These are phyloP conservation scores for Botrytis aclada DNA, from an alignment of 2,329 filamentous ascomycete genomes.

Conservation along the genomic window DNA sequence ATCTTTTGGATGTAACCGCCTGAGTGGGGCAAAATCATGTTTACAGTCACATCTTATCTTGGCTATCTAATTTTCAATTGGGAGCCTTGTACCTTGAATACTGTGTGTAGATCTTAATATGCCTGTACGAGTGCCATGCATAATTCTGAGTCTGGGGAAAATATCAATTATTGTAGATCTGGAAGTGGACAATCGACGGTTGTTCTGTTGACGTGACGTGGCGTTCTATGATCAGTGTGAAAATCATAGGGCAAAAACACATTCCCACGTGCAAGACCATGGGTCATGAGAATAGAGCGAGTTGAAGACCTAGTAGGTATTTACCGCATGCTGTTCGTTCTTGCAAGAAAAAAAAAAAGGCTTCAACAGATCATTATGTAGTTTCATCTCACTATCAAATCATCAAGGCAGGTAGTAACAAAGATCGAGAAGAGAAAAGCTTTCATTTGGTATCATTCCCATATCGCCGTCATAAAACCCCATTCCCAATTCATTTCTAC, in stretches of 20 bases:
- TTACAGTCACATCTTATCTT: neutral
- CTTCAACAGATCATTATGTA: neutral
- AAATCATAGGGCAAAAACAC: too few relatives aligned
- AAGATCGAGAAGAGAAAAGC: neutral
- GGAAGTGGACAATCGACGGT: neutral
- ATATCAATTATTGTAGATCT: neutral
- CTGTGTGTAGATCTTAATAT: neutral
- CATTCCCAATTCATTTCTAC: neutral
- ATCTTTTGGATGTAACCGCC: neutral
- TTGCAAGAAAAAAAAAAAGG: too few relatives aligned
- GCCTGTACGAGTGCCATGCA: neutral
- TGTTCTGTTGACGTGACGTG: neutral
- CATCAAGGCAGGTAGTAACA: neutral
- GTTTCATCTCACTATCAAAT: neutral
- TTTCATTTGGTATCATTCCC: constrained; percentile 12
- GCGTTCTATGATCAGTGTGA: neutral
- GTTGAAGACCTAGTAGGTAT: neutral
- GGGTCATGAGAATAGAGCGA: neutral
- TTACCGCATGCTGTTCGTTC: neutral
- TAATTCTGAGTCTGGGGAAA: neutral
- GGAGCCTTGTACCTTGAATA: neutral
- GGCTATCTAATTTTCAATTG: neutral
- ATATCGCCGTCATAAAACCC: neutral
- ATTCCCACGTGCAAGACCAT: neutral
- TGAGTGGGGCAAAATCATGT: neutral